These are phyloP conservation scores for Penstemon barbatus DNA, from an alignment of 257 asterid genomes.

Conservation along the genomic window DNA sequence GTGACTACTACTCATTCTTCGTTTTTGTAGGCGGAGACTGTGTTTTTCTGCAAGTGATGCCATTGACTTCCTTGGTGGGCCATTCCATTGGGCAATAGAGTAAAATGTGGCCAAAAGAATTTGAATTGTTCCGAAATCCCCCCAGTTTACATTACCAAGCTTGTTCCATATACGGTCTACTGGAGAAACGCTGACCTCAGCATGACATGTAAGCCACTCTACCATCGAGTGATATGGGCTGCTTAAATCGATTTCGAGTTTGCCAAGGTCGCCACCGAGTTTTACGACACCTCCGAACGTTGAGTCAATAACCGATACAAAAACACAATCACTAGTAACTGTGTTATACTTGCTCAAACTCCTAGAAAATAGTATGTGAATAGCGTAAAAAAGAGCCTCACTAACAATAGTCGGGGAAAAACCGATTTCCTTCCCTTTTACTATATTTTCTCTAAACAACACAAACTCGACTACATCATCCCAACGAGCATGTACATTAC, in stretches of 20 bases:
- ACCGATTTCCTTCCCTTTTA: slow-evolving; percentile 39
- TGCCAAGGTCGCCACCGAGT: slow-evolving; percentile 70
- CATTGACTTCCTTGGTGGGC: slow-evolving; percentile 78
- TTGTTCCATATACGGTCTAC: slow-evolving; percentile 77
- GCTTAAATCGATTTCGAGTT: slow-evolving; percentile 57
- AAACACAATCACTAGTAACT: slow-evolving; percentile 52
- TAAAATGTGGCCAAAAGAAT: slow-evolving; percentile 61
- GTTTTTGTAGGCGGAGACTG: slow-evolving; percentile 72
- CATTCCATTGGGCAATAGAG: slow-evolving; percentile 65
- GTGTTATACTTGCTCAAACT: slow-evolving; percentile 47
- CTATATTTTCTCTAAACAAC: slow-evolving; percentile 51
- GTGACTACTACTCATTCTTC: slow-evolving; percentile 54
- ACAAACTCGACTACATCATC: slow-evolving; percentile 59
- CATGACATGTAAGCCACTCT: slow-evolving; percentile 72
- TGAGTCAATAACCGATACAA: slow-evolving; percentile 60
- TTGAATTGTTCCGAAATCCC: slow-evolving; percentile 74
- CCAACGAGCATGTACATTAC: slow-evolving; percentile 52
- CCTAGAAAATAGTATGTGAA: slow-evolving; percentile 62
- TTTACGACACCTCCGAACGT: slow-evolving; percentile 70
- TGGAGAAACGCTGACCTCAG: slow-evolving; percentile 57
- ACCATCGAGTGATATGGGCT: slow-evolving; percentile 65
- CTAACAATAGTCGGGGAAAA: slow-evolving; percentile 52
- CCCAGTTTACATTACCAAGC: slow-evolving; percentile 89
- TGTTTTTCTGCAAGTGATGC: slow-evolving; percentile 70
- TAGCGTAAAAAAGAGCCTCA: slow-evolving; percentile 76